phyloP scores from a whole-genome alignment of 768 basidiomycete species.

The Suillus subluteus region DNA sequence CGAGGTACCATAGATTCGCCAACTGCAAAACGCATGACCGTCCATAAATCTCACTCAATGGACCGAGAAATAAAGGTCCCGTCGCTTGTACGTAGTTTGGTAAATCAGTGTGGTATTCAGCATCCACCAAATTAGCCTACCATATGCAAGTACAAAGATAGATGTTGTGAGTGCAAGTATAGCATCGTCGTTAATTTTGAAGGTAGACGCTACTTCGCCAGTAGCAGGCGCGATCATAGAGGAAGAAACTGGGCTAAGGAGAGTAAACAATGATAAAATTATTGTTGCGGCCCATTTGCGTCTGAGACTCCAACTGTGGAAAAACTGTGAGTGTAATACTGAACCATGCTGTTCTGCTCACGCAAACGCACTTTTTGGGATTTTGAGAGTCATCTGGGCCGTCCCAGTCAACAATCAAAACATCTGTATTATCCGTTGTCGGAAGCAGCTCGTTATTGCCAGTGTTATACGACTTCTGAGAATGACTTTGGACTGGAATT shows the following conservation, averaged over 20 bases:
- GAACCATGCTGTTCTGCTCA: neutral
- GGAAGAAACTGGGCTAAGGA: slow-evolving; percentile 71
- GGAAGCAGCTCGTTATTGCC: neutral
- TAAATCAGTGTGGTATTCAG: neutral
- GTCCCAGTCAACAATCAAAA: neutral
- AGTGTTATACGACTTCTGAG: neutral
- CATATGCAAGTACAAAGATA: slow-evolving; percentile 62
- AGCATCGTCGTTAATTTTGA: slow-evolving; percentile 54
- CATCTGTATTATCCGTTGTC: neutral
- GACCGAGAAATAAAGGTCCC: slow-evolving; percentile 50
- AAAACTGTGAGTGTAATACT: neutral
- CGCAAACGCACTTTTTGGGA: slow-evolving; percentile 1
- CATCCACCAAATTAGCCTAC: slow-evolving; percentile 34
- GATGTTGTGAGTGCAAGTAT: slow-evolving; percentile 64
- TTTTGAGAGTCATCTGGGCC: neutral
- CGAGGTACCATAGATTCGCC: slow-evolving; percentile 66
- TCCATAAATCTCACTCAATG: slow-evolving; percentile 73
- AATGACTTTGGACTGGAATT: neutral
- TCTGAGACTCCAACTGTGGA: slow-evolving; percentile 51
- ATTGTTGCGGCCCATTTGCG: slow-evolving; percentile 68
- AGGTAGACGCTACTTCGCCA: slow-evolving; percentile 49
- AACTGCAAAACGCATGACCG: slow-evolving; percentile 64
- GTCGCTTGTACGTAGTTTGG: slow-evolving; percentile 11
- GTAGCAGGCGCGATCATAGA: slow-evolving; percentile 76
- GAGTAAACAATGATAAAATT: slow-evolving; percentile 67